Evolutionary conservation across 176 grass and related monocot species (phyloP).

Genomic region (bread wheat (Triticum aestivum)): DNA sequence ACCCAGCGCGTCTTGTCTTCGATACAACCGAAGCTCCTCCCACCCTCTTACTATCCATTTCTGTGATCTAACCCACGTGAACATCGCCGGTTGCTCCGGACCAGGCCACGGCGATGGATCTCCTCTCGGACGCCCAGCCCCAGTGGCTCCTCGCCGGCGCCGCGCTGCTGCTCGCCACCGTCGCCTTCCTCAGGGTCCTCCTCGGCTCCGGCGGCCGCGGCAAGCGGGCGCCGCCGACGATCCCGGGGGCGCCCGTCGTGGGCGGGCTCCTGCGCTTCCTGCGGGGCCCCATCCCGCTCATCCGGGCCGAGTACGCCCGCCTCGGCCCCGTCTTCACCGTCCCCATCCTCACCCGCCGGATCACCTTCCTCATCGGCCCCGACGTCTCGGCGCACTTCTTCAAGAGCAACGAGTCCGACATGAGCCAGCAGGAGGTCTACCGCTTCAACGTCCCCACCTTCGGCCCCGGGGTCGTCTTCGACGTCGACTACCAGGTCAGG

Average conservation of each 20-base stretch:
- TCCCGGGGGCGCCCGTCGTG: slow-evolving; percentile 52
- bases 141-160: slow-evolving; percentile 42
- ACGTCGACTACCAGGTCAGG: slow-evolving; percentile 72
- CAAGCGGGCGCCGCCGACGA: slow-evolving; percentile 66
- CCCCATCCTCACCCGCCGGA: slow-evolving; percentile 50
- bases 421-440: slow-evolving; percentile 99
- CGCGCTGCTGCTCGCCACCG: slow-evolving; percentile 46
- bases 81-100: too few relatives aligned
- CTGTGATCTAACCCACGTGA: background rate
- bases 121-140: slow-evolving; percentile 43
- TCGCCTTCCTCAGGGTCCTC: slow-evolving; percentile 57
- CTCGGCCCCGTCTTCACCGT: slow-evolving; percentile 89
- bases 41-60: background rate
- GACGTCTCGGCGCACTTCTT: slow-evolving; percentile 90
- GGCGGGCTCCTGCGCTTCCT: slow-evolving; percentile 76
- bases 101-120: slow-evolving; percentile 55
- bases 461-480: slow-evolving; percentile 78
- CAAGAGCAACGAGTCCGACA: slow-evolving; percentile 75
- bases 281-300: slow-evolving; percentile 79
- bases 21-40: slow-evolving; percentile 1
- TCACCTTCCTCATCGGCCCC: slow-evolving; percentile 83
- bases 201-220: background rate
- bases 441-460: slow-evolving; percentile 88
- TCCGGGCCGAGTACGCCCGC: slow-evolving; percentile 70
- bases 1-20: background rate